Percentiles rank a stretch among this genome's conserved stretches.
phyloP scores from a whole-genome alignment of 164 flowering plant species.

The Vitis amurensis region DNA sequence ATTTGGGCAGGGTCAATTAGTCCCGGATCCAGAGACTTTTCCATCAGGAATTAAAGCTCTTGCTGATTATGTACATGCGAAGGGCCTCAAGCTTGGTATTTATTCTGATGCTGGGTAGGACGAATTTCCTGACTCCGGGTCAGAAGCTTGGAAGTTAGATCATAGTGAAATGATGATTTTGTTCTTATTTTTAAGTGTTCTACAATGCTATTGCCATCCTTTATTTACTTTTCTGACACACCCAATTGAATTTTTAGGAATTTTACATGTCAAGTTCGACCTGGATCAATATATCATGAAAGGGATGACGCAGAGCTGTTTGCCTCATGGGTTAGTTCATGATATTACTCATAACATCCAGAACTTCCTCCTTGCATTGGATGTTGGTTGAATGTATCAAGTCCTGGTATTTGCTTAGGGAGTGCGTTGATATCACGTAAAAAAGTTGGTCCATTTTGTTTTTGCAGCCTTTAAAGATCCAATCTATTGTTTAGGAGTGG shows the following conservation, averaged over 20 bases:
- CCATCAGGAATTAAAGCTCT: conserved; percentile 93
- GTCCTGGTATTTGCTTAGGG: not conserved
- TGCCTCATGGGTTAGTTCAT: conserved; percentile 88
- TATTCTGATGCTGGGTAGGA: conserved; percentile 99
- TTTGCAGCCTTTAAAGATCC: no score
- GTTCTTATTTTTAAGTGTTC: not conserved
- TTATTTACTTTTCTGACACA: conserved; percentile 9
- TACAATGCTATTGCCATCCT: not conserved
- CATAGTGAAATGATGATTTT: not conserved
- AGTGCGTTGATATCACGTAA: not conserved
- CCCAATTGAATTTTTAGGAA: conserved; percentile 33
- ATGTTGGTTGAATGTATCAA: not conserved
- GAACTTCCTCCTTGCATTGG: not conserved
- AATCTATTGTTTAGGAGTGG: not conserved
- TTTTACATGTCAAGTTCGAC: conserved; percentile 93
- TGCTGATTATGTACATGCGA: conserved; percentile 86
- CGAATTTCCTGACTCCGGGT: conserved; percentile 4
- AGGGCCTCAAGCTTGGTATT: conserved; percentile 94
- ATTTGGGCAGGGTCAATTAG: conserved; percentile 68
- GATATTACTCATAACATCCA: not conserved
- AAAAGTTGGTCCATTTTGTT: not conserved
- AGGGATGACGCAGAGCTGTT: conserved; percentile 67
- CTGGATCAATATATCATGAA: conserved; percentile 88
- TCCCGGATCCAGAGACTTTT: conserved; percentile 70
- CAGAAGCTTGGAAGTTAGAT: conserved; percentile 6